Percentiles rank a stretch among this genome's conserved stretches.
Evolutionary conservation across 805 yeast genomes (phyloP).

Genomic region (Zygosaccharomyces gambellarensis): DNA sequence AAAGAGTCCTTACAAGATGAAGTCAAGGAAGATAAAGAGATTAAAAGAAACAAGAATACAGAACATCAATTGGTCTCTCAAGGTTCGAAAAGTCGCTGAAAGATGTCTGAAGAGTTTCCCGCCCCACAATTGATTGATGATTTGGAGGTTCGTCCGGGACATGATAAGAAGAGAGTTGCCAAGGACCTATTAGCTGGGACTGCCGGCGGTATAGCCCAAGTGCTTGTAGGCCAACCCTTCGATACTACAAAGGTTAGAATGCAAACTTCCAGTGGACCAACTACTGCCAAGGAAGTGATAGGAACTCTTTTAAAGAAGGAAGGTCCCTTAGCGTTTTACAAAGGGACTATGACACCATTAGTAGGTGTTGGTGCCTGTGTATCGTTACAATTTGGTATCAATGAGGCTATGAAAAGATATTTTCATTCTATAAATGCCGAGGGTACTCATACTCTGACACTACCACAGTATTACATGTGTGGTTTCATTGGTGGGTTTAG

Average conservation of each 20-base stretch:
- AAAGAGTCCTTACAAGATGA: background rate
- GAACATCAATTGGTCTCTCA: background rate
- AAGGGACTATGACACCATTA: conserved; percentile 91
- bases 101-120: conserved; percentile 34
- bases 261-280: conserved; percentile 80
- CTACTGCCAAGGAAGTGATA: conserved; percentile 67
- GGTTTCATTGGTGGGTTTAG: conserved; percentile 93
- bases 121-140: conserved; percentile 34
- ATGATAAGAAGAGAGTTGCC: conserved; percentile 28
- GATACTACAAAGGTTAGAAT: conserved; percentile 91
- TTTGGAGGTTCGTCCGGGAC: conserved; percentile 16
- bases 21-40: background rate
- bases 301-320: conserved; percentile 67
- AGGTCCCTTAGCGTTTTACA: conserved; percentile 81
- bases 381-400: conserved; percentile 91
- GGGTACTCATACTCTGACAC: conserved; percentile 37
- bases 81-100: background rate
- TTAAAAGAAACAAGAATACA: background rate
- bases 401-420: conserved; percentile 86
- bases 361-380: conserved; percentile 98
- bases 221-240: conserved; percentile 91
- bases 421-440: conserved; percentile 43
- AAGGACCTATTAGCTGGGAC: conserved; percentile 91
- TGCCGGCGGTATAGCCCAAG: conserved; percentile 93
- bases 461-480: conserved; percentile 67